Evolutionary conservation across 805 yeast genomes (phyloP), one percentile per base, ranked within the genome.

Genomic region (Monosporozyma yasuniensis): DNA sequence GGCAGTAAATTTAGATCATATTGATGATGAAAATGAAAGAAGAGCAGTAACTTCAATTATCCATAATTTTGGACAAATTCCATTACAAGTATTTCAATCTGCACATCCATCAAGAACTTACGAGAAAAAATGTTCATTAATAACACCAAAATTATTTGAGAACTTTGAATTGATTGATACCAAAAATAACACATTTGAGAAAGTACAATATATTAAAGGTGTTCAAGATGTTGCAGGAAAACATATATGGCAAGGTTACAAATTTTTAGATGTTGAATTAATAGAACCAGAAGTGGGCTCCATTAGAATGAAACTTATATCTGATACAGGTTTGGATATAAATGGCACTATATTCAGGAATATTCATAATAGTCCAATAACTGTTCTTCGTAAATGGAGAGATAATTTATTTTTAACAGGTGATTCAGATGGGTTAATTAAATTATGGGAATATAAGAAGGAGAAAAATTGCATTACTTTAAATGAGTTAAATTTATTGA

Each of bases 31-130:
- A 35, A 73, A 76, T 53, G 95, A 88, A 64, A 75, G 82, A 54
- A 72, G 80, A 37, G 91, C 95, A 0, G 74, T 84, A 2, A 84
- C 87, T 21, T 90, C 95, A 1, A 84, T 85, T 57, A 88, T 88
- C 47, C 93, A 89, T 61, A 88, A 88, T 65, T 88, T 88, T 72
- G 96, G 96, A 0, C 96, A 88, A 61, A 88, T 95, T 0, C 96
- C 96, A 1, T 61, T 76, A 46, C 86, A 84, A 56, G 68, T 89
- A 10, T 87, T 89, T 57, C 70, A 68, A 16, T 76, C 75, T 47
- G 83, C 89, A 0, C 96, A 88, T 64, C 83, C 84, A 0, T 54
- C 60, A 23, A 71, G 74, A 42, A 12, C 9, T n/a, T 39, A 18
- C 30, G 18, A 19, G 16, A 22, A 42, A 9, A 19, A 4, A 4